Conservation (phyloP, 1,284 basidiomycete species). For the Cystobasidium slooffiae region DNA sequence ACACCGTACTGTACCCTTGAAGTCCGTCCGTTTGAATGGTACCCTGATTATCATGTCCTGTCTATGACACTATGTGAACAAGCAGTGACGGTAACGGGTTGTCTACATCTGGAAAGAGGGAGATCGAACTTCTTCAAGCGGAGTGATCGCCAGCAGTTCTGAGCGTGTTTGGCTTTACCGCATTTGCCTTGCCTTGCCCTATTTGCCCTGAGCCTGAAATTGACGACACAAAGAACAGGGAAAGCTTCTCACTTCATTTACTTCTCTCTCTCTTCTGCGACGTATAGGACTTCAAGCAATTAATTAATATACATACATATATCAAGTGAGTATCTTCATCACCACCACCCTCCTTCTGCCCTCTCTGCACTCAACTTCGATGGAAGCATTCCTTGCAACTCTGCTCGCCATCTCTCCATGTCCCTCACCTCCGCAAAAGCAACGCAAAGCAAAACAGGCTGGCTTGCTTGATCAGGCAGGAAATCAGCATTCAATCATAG, state of each 20-base stretch:
- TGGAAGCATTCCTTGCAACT: background rate
- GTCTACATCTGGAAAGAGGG: background rate
- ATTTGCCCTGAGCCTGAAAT: background rate
- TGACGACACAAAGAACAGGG: no score
- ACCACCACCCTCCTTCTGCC: background rate
- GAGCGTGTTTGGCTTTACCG: background rate
- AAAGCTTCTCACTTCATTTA: background rate
- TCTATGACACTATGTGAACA: no score
- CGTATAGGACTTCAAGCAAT: no score
- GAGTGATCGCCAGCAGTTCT: background rate
- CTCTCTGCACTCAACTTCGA: background rate
- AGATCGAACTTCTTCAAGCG: slow-evolving; percentile 7
- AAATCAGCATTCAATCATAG: background rate
- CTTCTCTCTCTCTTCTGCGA: background rate
- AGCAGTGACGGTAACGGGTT: background rate
- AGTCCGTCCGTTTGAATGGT: no score
- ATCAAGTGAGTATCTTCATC: background rate
- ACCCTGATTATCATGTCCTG: no score
- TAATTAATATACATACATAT: no score
- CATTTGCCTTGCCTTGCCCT: background rate
- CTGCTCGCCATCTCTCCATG: slow-evolving; percentile 13
- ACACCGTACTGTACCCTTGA: no score
- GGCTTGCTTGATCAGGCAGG: background rate
- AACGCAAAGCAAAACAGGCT: background rate
- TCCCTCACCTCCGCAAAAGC: background rate